Evolutionary conservation across 2,329 filamentous ascomycete genomes (phyloP).

Genomic region (Nemania diffusa): DNA sequence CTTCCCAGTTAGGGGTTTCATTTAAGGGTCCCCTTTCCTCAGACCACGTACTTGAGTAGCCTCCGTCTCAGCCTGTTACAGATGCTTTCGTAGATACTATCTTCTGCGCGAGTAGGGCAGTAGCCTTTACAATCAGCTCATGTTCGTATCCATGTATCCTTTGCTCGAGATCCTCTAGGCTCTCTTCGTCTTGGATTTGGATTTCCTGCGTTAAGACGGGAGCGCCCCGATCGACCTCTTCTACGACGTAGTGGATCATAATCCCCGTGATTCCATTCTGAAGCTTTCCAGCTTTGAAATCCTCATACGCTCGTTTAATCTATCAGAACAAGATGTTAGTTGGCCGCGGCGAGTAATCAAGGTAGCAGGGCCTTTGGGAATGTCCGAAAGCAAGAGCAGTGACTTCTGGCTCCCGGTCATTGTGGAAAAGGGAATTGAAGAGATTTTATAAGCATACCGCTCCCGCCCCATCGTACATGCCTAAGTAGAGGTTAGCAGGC

Average conservation of each 20-base stretch:
- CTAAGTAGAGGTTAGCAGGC: slow-evolving; percentile 43
- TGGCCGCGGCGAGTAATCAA: background rate
- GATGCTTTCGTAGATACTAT: slow-evolving; percentile 39
- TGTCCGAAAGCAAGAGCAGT: background rate
- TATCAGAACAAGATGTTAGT: slow-evolving; percentile 20
- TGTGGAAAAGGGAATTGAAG: background rate
- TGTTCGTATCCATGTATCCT: slow-evolving; percentile 75
- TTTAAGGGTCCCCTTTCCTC: slow-evolving; percentile 12
- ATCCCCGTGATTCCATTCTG: slow-evolving; percentile 73
- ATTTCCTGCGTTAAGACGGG: slow-evolving; percentile 73
- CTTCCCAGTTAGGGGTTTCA: slow-evolving; percentile 3
- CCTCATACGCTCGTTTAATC: slow-evolving; percentile 75
- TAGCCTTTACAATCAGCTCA: slow-evolving; percentile 73
- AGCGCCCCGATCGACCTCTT: slow-evolving; percentile 75
- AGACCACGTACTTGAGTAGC: slow-evolving; percentile 1
- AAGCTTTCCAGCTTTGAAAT: slow-evolving; percentile 65
- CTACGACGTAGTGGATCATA: slow-evolving; percentile 76
- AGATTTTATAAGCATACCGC: slow-evolving; percentile 52
- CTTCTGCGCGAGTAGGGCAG: slow-evolving; percentile 49
- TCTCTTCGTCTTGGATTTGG: slow-evolving; percentile 64
- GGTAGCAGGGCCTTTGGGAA: background rate
- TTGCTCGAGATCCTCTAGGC: slow-evolving; percentile 67
- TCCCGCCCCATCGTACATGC: slow-evolving; percentile 73
- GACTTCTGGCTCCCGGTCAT: background rate
- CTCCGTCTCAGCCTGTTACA: slow-evolving; percentile 30